Conservation (phyloP, 805 yeast species). For the Yarrowia phangngaensis region DNA sequence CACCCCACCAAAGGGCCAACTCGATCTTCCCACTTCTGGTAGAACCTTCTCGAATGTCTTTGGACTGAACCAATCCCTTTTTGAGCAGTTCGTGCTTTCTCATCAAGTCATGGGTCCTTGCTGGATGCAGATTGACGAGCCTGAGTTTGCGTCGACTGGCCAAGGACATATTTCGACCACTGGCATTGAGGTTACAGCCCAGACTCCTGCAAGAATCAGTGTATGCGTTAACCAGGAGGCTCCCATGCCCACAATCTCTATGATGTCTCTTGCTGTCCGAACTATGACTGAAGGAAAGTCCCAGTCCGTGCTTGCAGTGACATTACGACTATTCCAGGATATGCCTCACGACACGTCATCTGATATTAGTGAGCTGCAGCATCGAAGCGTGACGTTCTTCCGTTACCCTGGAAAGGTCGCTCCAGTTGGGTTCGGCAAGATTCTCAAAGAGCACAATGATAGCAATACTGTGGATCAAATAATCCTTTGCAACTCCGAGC, state of each 20-base stretch:
- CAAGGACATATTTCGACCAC: conserved; percentile 9
- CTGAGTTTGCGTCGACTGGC: conserved; percentile 46
- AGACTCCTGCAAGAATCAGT: conserved; percentile 20
- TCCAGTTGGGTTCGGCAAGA: conserved; percentile 63
- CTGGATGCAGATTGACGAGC: conserved; percentile 75
- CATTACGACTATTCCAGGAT: conserved; percentile 65
- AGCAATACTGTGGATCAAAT: conserved; percentile 40
- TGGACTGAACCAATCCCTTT: conserved; percentile 68
- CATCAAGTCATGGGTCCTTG: conserved; percentile 95
- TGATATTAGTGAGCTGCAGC: conserved; percentile 46
- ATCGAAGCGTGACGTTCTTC: conserved; percentile 54
- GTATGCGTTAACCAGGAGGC: conserved; percentile 33
- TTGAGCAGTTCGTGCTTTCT: conserved; percentile 82
- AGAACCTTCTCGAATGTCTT: conserved; percentile 73
- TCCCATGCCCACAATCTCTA: conserved; percentile 62
- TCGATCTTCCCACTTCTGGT: conserved; percentile 49
- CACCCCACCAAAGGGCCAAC: conserved; percentile 50
- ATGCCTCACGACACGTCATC: conserved; percentile 74
- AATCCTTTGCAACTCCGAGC: conserved; percentile 29
- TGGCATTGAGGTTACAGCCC: conserved; percentile 2
- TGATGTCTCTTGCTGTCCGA: conserved; percentile 73
- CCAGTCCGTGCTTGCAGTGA: conserved; percentile 84
- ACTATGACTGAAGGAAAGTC: conserved; percentile 69
- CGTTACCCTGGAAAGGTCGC: conserved; percentile 64
- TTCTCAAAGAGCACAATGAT: conserved; percentile 45